phyloP scores from a whole-genome alignment of 805 yeast species.

The Blastobotrys muscicola region DNA sequence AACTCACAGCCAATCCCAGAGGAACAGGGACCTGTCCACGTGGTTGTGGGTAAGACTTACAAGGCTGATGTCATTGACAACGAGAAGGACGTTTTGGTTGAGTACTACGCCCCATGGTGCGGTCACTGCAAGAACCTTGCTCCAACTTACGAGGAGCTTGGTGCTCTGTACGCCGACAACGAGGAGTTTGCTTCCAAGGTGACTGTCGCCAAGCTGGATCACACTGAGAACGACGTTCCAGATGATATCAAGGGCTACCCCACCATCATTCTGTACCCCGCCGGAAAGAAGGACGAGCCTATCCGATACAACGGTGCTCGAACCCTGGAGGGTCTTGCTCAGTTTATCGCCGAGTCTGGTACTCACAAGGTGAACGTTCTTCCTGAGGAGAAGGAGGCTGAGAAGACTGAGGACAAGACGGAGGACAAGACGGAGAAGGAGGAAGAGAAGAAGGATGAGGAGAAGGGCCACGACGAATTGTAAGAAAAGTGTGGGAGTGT shows the following conservation, averaged over 20 bases:
- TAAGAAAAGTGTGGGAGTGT: no score
- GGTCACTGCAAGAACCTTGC: conserved; percentile 88
- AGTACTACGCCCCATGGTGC: conserved; percentile 98
- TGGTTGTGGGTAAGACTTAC: conserved; percentile 78
- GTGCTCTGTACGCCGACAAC: conserved; percentile 50
- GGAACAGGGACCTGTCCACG: conserved; percentile 60
- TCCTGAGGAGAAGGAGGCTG: conserved; percentile 25
- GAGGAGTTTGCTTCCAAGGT: conserved; percentile 44
- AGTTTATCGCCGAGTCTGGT: conserved; percentile 65
- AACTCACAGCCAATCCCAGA: conserved; percentile 86
- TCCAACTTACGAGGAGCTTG: conserved; percentile 83
- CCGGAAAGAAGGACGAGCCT: conserved; percentile 61
- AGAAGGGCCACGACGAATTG: conserved; percentile 6
- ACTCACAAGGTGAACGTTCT: conserved; percentile 50
- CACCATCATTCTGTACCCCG: conserved; percentile 84
- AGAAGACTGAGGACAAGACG: conserved; percentile 23
- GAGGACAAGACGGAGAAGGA: conserved; percentile 15
- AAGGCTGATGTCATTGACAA: conserved; percentile 54
- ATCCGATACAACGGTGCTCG: conserved; percentile 61
- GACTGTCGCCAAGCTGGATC: conserved; percentile 78
- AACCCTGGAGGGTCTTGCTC: conserved; percentile 58
- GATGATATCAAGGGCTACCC: conserved; percentile 86
- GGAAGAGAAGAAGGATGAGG: conserved; percentile 15
- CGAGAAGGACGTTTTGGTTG: conserved; percentile 65
- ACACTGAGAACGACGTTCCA: conserved; percentile 80